A percentile compares a stretch with the other conserved stretches of the same genome.
Conservation (phyloP, 73 alveolate species). For the Paramecium octaurelia region DNA sequence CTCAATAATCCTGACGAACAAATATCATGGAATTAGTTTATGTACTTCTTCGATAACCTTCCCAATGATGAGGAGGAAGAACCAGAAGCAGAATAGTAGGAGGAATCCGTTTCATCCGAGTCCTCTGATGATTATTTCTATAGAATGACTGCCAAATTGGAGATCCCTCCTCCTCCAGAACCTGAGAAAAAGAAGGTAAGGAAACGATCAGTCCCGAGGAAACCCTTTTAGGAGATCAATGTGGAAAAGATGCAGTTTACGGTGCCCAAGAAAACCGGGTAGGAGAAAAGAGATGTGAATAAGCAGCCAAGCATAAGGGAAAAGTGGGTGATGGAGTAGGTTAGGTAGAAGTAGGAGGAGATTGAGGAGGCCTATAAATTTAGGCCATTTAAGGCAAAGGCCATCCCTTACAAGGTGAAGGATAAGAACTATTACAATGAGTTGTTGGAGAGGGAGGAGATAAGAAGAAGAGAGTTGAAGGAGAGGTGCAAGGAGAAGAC, state of each 20-base stretch:
- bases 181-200: neutral
- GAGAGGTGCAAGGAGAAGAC: neutral
- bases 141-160: neutral
- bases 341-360: neutral
- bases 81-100: neutral
- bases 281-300: slow-evolving; percentile 19
- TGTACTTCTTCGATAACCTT: neutral
- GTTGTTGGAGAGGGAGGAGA: neutral
- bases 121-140: slow-evolving; percentile 27
- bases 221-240: neutral
- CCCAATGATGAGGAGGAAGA: neutral
- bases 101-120: neutral
- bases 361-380: neutral
- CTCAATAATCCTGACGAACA: neutral
- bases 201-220: neutral
- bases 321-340: slow-evolving; percentile 7
- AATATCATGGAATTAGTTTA: slow-evolving; percentile 29
- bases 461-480: slow-evolving; percentile 25
- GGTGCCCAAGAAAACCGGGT: neutral
- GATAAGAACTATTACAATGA: slow-evolving; percentile 31
- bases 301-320: slow-evolving; percentile 4
- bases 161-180: neutral
- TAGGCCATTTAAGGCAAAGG: slow-evolving; percentile 21
- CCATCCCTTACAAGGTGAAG: neutral
- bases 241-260: slow-evolving; percentile 10